Percentiles rank a stretch among this genome's conserved stretches.
Evolutionary conservation across 257 asterid genomes (phyloP).

Genomic region (Salvia hispanica): DNA sequence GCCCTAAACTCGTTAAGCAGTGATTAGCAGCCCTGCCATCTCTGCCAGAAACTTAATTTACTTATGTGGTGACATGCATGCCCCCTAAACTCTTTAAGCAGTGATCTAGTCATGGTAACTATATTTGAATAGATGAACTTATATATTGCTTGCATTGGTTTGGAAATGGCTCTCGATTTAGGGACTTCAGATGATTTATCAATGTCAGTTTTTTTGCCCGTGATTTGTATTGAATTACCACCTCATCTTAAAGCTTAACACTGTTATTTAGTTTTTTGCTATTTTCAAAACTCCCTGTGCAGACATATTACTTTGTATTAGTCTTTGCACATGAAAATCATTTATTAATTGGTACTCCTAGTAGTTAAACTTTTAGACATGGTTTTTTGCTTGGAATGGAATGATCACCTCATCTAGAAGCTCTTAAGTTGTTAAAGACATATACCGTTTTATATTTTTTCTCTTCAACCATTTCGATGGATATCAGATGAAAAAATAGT

Average conservation of each 20-base stretch:
- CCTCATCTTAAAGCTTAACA: neutral
- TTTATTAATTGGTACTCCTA: neutral
- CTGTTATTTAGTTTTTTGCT: neutral
- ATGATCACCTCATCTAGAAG: neutral
- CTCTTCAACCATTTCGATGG: neutral
- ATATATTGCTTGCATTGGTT: no score
- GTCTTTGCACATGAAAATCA: neutral
- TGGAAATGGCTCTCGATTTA: no score
- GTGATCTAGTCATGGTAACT: neutral
- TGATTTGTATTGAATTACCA: neutral
- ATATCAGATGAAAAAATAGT: conserved; percentile 17
- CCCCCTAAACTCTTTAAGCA: conserved; percentile 1
- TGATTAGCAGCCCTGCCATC: neutral
- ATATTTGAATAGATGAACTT: neutral
- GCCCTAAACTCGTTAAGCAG: neutral
- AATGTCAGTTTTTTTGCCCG: no score
- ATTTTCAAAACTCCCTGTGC: neutral
- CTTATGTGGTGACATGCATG: conserved; percentile 12
- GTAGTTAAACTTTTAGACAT: neutral
- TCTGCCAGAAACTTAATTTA: conserved; percentile 3
- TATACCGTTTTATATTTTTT: neutral
- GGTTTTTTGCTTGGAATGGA: neutral
- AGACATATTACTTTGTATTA: neutral
- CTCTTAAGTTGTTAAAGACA: neutral
- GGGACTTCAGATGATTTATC: no score